Evolutionary conservation across 2,329 filamentous ascomycete species (phyloP).

Genomic region (Alternaria sp.): DNA sequence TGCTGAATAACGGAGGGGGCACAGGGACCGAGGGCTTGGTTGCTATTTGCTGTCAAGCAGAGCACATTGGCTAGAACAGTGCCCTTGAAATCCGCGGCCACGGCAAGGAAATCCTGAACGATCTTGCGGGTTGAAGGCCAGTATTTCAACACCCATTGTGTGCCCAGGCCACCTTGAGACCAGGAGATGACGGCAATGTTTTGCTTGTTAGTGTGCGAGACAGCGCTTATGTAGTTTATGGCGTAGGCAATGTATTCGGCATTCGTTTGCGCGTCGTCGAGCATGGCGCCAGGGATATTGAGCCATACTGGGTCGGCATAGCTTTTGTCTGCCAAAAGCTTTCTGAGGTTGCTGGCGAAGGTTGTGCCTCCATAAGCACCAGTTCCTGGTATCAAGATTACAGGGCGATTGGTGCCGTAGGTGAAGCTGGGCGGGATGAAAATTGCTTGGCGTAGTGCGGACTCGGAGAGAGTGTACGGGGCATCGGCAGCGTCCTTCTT

Average conservation of each 20-base stretch:
- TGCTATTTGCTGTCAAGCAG: slow-evolving; percentile 26
- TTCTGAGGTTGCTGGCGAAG: slow-evolving; percentile 60
- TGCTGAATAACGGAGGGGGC: slow-evolving; percentile 60
- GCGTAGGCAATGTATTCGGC: slow-evolving; percentile 66
- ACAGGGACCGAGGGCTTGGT: slow-evolving; percentile 38
- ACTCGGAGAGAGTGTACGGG: slow-evolving; percentile 59
- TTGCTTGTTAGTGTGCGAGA: slow-evolving; percentile 35
- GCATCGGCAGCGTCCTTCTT: slow-evolving; percentile 55
- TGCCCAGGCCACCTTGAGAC: slow-evolving; percentile 64
- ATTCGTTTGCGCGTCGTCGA: slow-evolving; percentile 61
- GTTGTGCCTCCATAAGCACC: slow-evolving; percentile 58
- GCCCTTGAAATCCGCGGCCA: slow-evolving; percentile 64
- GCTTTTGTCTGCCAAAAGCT: slow-evolving; percentile 52
- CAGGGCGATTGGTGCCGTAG: slow-evolving; percentile 56
- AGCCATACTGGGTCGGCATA: slow-evolving; percentile 59
- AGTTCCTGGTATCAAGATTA: slow-evolving; percentile 65
- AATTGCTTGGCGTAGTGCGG: slow-evolving; percentile 60
- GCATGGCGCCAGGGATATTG: slow-evolving; percentile 61
- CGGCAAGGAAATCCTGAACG: slow-evolving; percentile 61
- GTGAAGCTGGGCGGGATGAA: slow-evolving; percentile 61
- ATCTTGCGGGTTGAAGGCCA: slow-evolving; percentile 61
- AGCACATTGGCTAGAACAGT: slow-evolving; percentile 52
- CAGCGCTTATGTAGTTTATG: slow-evolving; percentile 62
- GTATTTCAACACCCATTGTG: slow-evolving; percentile 67
- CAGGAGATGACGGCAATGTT: slow-evolving; percentile 48